Conservation (phyloP, 1,139 yeast genomes). For the Sugiyamaella grinbergsii region DNA sequence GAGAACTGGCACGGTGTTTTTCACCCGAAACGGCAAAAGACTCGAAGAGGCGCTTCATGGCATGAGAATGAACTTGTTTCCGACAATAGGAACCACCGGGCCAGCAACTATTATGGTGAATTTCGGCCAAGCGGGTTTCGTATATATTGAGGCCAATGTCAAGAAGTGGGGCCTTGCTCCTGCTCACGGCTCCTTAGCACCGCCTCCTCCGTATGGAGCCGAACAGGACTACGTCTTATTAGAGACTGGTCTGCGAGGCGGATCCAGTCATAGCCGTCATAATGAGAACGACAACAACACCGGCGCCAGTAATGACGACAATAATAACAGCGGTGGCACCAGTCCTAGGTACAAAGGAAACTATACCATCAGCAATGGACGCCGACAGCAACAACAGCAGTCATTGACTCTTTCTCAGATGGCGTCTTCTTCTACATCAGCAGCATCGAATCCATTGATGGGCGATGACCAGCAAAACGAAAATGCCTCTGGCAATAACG, state of each 20-base stretch:
- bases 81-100: slow-evolving; percentile 83
- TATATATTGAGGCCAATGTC: slow-evolving; percentile 93
- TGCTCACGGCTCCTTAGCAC: slow-evolving; percentile 67
- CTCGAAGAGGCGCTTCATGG: slow-evolving; percentile 82
- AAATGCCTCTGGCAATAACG: not conserved
- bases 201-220: slow-evolving; percentile 71
- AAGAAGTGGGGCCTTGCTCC: slow-evolving; percentile 91
- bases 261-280: not conserved
- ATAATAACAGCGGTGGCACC: not conserved
- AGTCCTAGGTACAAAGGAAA: slow-evolving; percentile 10
- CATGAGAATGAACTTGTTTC: slow-evolving; percentile 76
- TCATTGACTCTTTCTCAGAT: not conserved
- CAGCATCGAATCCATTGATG: slow-evolving; percentile 5
- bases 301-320: not conserved
- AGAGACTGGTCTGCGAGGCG: slow-evolving; percentile 35
- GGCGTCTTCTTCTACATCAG: slow-evolving; percentile 8
- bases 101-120: slow-evolving; percentile 78
- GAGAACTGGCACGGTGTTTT: slow-evolving; percentile 76
- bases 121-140: slow-evolving; percentile 89
- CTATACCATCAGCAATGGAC: not conserved
- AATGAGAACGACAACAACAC: not conserved
- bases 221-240: slow-evolving; percentile 48
- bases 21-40: slow-evolving; percentile 89
- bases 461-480: not conserved
- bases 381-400: not conserved